Evolutionary conservation across 345 rosid species (phyloP).

Genomic region (Sisymbrium altissimum): DNA sequence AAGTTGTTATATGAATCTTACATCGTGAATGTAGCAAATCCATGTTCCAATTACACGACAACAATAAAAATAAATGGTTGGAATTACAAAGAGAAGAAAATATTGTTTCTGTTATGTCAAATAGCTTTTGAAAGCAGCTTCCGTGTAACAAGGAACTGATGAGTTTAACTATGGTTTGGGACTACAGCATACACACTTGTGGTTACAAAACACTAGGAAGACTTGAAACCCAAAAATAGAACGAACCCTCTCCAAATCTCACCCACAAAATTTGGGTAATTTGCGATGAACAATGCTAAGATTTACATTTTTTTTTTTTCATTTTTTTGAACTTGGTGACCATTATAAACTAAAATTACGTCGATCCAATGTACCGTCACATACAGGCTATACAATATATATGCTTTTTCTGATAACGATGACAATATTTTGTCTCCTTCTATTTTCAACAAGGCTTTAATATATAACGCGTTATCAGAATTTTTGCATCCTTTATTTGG

Average conservation of each 20-base stretch:
- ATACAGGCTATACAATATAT: no score
- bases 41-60: not conserved
- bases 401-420: no score
- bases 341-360: no score
- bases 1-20: conserved; percentile 22
- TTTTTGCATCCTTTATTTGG: no score
- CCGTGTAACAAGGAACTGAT: conserved; percentile 22
- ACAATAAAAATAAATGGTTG: not conserved
- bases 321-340: no score
- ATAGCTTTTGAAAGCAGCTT: not conserved
- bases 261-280: not conserved
- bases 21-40: not conserved
- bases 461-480: no score
- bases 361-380: no score
- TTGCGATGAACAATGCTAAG: no score
- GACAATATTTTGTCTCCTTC: no score
- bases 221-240: conserved; percentile 2
- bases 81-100: not conserved
- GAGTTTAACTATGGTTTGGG: not conserved
- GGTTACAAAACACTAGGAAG: conserved; percentile 5
- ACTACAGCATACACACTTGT: conserved; percentile 7
- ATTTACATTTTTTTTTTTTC: no score
- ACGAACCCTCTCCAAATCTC: not conserved
- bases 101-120: not conserved
- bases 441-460: no score